These are phyloP conservation scores for Solanum piurae DNA, from an alignment of 257 asterid genomes.

Conservation along the genomic window DNA sequence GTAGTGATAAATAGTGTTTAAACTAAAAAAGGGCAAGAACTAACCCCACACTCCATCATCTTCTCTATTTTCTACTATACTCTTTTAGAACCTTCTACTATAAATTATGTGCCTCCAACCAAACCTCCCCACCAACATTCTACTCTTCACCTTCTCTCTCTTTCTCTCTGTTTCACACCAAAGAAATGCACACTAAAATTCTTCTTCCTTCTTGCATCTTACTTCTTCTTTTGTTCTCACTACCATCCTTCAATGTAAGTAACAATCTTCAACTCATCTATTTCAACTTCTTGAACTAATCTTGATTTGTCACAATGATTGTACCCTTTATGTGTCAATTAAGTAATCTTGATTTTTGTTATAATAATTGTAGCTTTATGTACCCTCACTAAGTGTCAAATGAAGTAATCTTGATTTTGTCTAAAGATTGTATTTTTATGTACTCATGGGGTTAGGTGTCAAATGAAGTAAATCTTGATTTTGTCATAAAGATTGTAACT, in stretches of 20 bases:
- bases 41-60: slow-evolving; percentile 13
- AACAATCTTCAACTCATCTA: not conserved
- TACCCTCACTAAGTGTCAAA: not conserved
- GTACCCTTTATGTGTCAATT: not conserved
- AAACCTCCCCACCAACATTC: slow-evolving; percentile 23
- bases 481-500: not conserved
- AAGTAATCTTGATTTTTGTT: not conserved
- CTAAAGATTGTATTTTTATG: not conserved
- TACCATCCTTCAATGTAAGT: slow-evolving; percentile 20
- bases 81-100: slow-evolving; percentile 12
- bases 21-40: not conserved
- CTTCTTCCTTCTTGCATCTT: slow-evolving; percentile 5
- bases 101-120: slow-evolving; percentile 27
- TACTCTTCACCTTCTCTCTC: slow-evolving; percentile 6
- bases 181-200: slow-evolving; percentile 19
- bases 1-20: not conserved
- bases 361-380: not conserved
- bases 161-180: slow-evolving; percentile 18
- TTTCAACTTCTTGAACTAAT: not conserved
- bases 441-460: not conserved
- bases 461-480: not conserved
- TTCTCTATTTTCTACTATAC: slow-evolving; percentile 1
- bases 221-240: slow-evolving; percentile 4
- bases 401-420: not conserved
- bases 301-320: not conserved